Evolutionary conservation across 2,329 filamentous ascomycete genomes (phyloP).

Genomic region (Penicillium decumbens): DNA sequence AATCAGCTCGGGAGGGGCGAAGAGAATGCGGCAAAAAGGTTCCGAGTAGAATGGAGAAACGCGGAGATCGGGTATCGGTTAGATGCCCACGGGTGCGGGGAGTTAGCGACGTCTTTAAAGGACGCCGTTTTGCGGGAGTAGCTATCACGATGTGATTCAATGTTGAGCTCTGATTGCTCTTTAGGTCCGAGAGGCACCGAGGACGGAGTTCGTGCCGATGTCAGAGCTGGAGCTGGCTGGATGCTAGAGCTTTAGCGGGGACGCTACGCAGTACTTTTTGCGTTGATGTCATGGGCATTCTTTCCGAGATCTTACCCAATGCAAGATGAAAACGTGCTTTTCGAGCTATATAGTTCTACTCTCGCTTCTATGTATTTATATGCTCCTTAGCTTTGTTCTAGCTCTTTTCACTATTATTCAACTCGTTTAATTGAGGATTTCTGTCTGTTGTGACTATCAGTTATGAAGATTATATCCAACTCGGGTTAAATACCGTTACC

Average conservation of each 20-base stretch:
- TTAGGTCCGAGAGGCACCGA: conserved; percentile 23
- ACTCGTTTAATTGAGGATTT: background rate
- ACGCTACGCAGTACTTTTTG: background rate
- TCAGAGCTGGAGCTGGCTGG: background rate
- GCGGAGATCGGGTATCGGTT: conserved; percentile 10
- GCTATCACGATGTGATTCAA: background rate
- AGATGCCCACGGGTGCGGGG: conserved; percentile 13
- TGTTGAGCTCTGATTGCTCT: conserved; percentile 21
- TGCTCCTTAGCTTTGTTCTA: background rate
- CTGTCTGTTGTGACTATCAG: background rate
- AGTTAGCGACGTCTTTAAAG: conserved; percentile 18
- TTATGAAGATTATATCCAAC: background rate
- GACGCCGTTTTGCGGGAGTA: conserved; percentile 1
- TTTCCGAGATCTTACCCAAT: background rate
- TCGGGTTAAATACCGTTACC: background rate
- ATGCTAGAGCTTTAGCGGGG: conserved; percentile 8
- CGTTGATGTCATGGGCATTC: background rate
- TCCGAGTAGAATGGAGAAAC: conserved; percentile 7
- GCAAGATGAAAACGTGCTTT: background rate
- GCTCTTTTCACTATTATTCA: background rate
- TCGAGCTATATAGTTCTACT: background rate
- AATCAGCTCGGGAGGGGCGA: conserved; percentile 3
- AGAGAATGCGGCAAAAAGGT: conserved; percentile 2
- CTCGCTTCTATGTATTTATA: background rate
- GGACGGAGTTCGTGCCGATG: conserved; percentile 14